phyloP scores from a whole-genome alignment of 106 monocot genomes.

The Vanilla planifolia region DNA sequence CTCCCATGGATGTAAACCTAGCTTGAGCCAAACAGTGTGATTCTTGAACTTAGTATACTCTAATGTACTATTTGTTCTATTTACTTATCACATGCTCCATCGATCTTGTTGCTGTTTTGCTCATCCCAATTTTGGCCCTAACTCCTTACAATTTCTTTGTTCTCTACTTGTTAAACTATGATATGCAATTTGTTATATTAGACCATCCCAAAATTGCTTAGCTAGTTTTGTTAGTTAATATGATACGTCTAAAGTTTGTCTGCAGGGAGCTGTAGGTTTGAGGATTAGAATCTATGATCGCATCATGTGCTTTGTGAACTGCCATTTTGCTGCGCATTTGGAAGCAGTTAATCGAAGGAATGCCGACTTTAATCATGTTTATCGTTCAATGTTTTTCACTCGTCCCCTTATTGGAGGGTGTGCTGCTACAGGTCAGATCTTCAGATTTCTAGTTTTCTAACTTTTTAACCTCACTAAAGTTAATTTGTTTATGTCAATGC shows the following conservation, averaged over 20 bases:
- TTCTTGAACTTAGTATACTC: too few species aligned
- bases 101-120: too few species aligned
- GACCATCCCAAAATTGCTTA: too few species aligned
- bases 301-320: slow-evolving; percentile 55
- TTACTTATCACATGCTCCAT: too few species aligned
- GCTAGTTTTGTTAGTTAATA: neutral
- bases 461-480: neutral
- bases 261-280: slow-evolving; percentile 66
- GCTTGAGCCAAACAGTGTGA: too few species aligned
- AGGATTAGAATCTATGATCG: slow-evolving; percentile 58
- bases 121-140: too few species aligned
- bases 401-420: slow-evolving; percentile 13
- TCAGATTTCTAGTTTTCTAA: neutral
- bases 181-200: too few species aligned
- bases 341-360: slow-evolving; percentile 63
- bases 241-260: slow-evolving; percentile 10
- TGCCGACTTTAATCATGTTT: slow-evolving; percentile 65
- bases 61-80: too few species aligned
- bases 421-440: neutral
- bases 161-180: too few species aligned
- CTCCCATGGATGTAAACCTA: too few species aligned
- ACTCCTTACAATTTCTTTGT: too few species aligned
- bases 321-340: slow-evolving; percentile 71
- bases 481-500: too few species aligned
- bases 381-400: slow-evolving; percentile 40